These are phyloP conservation scores for Penicillium sclerotigenum DNA, from an alignment of 2,329 filamentous ascomycete species.

Conservation along the genomic window DNA sequence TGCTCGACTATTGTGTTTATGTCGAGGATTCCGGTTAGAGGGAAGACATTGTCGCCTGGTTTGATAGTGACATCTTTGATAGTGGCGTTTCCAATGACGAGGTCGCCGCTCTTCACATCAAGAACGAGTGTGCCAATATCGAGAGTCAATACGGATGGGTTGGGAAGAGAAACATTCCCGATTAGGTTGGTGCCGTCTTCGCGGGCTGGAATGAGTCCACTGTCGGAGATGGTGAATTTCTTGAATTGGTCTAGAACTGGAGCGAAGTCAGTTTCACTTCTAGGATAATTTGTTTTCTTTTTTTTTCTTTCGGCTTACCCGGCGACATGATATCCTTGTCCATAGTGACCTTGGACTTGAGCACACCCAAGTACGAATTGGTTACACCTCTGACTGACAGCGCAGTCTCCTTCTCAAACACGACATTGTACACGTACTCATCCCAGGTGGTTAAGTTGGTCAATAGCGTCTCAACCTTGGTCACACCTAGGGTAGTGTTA, in stretches of 20 bases:
- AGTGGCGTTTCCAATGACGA: slow-evolving; percentile 49
- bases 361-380: slow-evolving; percentile 30
- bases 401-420: slow-evolving; percentile 26
- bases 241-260: slow-evolving; percentile 53
- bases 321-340: slow-evolving; percentile 36
- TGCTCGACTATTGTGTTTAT: slow-evolving; percentile 38
- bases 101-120: slow-evolving; percentile 48
- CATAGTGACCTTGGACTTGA: slow-evolving; percentile 35
- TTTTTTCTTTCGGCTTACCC: slow-evolving; percentile 23
- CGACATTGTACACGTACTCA: slow-evolving; percentile 33
- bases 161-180: slow-evolving; percentile 55
- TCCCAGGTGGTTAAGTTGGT: slow-evolving; percentile 29
- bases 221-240: slow-evolving; percentile 48
- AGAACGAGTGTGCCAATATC: slow-evolving; percentile 56
- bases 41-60: slow-evolving; percentile 53
- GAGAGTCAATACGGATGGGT: slow-evolving; percentile 56
- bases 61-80: slow-evolving; percentile 50
- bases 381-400: slow-evolving; percentile 31
- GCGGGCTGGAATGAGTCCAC: slow-evolving; percentile 41
- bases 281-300: background rate
- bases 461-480: slow-evolving; percentile 25
- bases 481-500: slow-evolving; percentile 33
- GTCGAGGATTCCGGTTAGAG: slow-evolving; percentile 50
- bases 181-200: slow-evolving; percentile 52
- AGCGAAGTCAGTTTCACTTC: background rate